Evolutionary conservation across 2,329 filamentous ascomycete species (phyloP), one percentile per base, ranked within the genome.

Genomic region (Plectosphaerella cucumerina): DNA sequence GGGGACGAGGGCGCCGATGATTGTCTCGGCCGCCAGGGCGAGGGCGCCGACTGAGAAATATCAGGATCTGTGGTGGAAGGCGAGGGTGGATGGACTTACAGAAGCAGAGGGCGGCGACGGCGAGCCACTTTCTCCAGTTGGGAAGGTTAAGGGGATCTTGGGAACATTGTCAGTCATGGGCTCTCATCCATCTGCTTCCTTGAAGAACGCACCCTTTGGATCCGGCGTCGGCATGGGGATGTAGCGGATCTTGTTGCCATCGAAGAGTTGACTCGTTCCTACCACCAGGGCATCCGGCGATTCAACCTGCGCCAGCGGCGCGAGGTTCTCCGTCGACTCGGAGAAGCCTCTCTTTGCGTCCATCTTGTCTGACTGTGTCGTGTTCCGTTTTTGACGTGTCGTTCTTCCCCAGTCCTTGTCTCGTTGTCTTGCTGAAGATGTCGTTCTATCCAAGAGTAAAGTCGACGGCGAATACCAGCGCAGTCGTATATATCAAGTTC

Each of bases 141-240:
- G 62, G 60, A 11, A 66, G 54, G 47, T 67, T 65, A 21, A 66
- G 50, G 5, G 65, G 65, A 52, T 67, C 64, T 64, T 26, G 43
- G 22, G 6, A 3, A 14, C n/a, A 20, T 12, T 18, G 52, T 53
- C 22, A 55, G 49, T 43, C 17, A 15, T 6, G 10, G n/a, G 18
- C 14, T 50, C 53, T 34, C 35, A 17, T 23, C 21, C 14, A 4
- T 37, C 2, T 15, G 8, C 20, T 12, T 31, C 26, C 12, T 31
- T 21, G n/a, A 17, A 9, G 15, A 26, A 48, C 47, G 48, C 39
- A 60, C 59, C 64, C 53, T 63, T 67, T 2, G 64, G 64, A 50
- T 67, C 60, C 21, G 64, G 61, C 12, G 60, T 61, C 5, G 64
- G 64, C 53, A 59, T 63, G n/a, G 60, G 60, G 14, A 62, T 50